phyloP scores from a whole-genome alignment of 2,329 filamentous ascomycete genomes.

The Aspergillus pseudoterreus region DNA sequence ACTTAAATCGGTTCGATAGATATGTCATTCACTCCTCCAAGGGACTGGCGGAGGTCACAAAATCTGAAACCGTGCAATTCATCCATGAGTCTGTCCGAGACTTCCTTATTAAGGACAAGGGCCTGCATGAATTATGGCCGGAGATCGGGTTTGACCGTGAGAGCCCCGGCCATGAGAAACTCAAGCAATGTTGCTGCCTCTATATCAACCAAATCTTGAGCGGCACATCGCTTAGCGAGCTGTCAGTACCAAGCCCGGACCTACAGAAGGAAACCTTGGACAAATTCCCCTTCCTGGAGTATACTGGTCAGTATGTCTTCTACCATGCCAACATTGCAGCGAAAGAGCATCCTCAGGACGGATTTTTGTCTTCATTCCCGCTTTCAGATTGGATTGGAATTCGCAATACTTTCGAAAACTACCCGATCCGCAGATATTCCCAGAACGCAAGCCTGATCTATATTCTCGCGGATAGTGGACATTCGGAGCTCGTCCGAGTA shows the following conservation, averaged over 20 bases:
- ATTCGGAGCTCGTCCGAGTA: constrained; percentile 8
- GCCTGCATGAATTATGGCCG: constrained; percentile 28
- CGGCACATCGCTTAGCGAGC: neutral
- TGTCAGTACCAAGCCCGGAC: neutral
- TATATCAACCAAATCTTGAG: constrained; percentile 6
- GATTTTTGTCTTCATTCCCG: constrained; percentile 23
- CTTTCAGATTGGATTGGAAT: constrained; percentile 25
- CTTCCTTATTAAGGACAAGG: constrained; percentile 28
- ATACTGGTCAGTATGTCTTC: constrained; percentile 23
- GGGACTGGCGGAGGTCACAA: constrained; percentile 29
- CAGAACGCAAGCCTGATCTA: constrained; percentile 8
- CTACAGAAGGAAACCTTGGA: neutral
- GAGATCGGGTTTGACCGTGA: constrained; percentile 23
- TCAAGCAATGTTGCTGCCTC: constrained; percentile 33
- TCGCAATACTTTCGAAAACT: constrained; percentile 31
- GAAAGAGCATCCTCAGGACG: constrained; percentile 12
- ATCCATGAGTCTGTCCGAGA: constrained; percentile 36
- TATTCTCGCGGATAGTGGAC: constrained; percentile 12
- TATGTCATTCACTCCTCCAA: constrained; percentile 26
- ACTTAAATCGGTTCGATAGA: neutral
- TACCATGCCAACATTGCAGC: constrained; percentile 27
- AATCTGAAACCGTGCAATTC: constrained; percentile 28
- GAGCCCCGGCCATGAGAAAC: constrained; percentile 38
- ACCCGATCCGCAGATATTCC: constrained; percentile 22
- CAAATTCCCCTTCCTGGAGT: constrained; percentile 36